Evolutionary conservation across 306 rosid genomes (phyloP).

Genomic region (Leucaena leucocephala): DNA sequence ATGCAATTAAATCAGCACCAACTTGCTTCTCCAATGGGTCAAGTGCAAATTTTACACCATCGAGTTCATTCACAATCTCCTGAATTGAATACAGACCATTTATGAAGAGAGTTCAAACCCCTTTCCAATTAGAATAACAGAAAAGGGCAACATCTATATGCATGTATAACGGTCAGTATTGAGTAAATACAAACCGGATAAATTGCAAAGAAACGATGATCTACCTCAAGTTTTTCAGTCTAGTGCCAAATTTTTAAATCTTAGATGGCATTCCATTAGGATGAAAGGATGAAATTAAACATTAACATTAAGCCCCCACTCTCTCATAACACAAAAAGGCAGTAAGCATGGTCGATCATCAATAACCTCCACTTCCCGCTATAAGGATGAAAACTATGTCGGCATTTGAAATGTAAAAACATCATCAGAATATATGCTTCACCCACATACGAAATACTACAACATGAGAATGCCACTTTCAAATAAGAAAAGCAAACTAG

Average conservation of each 20-base stretch:
- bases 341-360: no score
- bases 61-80: constrained; percentile 58
- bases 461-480: neutral
- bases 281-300: neutral
- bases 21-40: constrained; percentile 77
- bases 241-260: neutral
- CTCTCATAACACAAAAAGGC: no score
- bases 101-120: constrained; percentile 24
- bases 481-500: constrained; percentile 27
- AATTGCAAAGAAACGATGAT: no score
- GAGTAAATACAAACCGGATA: neutral
- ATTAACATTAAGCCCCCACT: neutral
- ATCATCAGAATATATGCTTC: no score
- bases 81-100: constrained; percentile 51
- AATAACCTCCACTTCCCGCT: no score
- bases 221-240: neutral
- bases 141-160: neutral
- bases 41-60: constrained; percentile 56
- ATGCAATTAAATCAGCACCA: constrained; percentile 67
- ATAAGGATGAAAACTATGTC: no score
- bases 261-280: neutral
- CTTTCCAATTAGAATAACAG: constrained; percentile 8
- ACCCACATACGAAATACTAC: no score
- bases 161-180: neutral
- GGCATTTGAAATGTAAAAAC: no score